Percentiles rank a stretch among this genome's conserved stretches.
Conservation (phyloP, 768 basidiomycete species). For the Dendrothele bispora region DNA sequence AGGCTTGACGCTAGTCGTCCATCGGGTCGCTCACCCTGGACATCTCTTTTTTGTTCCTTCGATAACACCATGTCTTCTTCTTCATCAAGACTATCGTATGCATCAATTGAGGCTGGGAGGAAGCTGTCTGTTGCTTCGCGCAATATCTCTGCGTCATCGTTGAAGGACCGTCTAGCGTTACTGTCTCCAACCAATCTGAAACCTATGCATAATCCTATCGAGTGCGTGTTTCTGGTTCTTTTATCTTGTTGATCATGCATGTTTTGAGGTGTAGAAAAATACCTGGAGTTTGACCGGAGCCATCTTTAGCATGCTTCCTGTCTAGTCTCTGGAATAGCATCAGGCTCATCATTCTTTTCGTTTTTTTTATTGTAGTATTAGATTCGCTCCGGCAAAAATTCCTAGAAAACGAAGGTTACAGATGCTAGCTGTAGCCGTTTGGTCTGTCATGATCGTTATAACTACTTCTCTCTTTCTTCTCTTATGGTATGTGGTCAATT, state of each 20-base stretch:
- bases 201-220: slow-evolving; percentile 65
- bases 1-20: too few relatives aligned
- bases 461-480: slow-evolving; percentile 67
- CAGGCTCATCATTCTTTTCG: background rate
- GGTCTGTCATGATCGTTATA: slow-evolving; percentile 81
- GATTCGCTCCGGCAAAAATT: slow-evolving; percentile 85
- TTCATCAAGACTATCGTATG: too few relatives aligned
- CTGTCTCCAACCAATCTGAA: slow-evolving; percentile 57
- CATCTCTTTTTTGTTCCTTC: too few relatives aligned
- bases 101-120: slow-evolving; percentile 23
- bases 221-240: slow-evolving; percentile 47
- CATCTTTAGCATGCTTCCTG: too few relatives aligned
- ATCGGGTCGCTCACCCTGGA: too few relatives aligned
- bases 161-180: slow-evolving; percentile 63
- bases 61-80: too few relatives aligned
- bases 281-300: too few relatives aligned
- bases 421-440: slow-evolving; percentile 84
- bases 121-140: slow-evolving; percentile 41
- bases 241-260: background rate
- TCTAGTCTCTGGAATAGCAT: background rate
- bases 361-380: slow-evolving; percentile 22
- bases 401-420: slow-evolving; percentile 86
- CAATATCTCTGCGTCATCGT: slow-evolving; percentile 57
- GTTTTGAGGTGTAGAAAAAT: background rate
- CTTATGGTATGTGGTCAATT: slow-evolving; percentile 63